These are phyloP conservation scores for Phytopythium boreale DNA, from an alignment of 352 stramenopile genomes.

Conservation along the genomic window DNA sequence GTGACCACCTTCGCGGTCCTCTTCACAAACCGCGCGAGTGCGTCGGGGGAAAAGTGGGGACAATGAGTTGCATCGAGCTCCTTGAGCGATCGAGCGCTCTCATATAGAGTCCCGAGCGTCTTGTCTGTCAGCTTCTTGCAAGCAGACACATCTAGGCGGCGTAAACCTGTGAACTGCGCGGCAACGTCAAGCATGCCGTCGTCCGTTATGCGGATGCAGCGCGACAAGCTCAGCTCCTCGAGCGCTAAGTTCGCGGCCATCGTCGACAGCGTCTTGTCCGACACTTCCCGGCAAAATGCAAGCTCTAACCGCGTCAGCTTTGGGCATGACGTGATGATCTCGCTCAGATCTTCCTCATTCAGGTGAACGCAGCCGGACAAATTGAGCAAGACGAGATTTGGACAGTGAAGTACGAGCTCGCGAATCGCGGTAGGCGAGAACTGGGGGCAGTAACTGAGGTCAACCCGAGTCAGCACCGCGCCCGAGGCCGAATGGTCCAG, in stretches of 20 bases:
- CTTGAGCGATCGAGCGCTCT: slow-evolving; percentile 56
- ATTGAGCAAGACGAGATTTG: slow-evolving; percentile 68
- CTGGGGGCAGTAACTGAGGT: slow-evolving; percentile 80
- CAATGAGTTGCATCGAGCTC: slow-evolving; percentile 83
- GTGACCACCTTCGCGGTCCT: slow-evolving; percentile 50
- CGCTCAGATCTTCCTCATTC: slow-evolving; percentile 59
- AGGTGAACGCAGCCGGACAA: slow-evolving; percentile 80
- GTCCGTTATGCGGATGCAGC: slow-evolving; percentile 83
- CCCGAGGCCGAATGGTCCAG: slow-evolving; percentile 52
- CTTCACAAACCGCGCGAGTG: slow-evolving; percentile 56
- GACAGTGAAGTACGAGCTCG: slow-evolving; percentile 50
- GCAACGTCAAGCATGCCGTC: slow-evolving; percentile 77
- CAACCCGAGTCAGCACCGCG: slow-evolving; percentile 43
- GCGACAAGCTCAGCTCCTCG: slow-evolving; percentile 61
- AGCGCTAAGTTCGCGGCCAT: slow-evolving; percentile 83
- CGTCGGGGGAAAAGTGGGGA: slow-evolving; percentile 45
- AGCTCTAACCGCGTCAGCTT: slow-evolving; percentile 73
- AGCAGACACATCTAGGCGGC: slow-evolving; percentile 62
- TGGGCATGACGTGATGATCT: slow-evolving; percentile 64
- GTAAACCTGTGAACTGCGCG: slow-evolving; percentile 66
- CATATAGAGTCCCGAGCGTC: slow-evolving; percentile 47
- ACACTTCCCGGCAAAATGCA: slow-evolving; percentile 82
- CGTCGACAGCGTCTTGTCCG: slow-evolving; percentile 58
- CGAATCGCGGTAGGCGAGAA: slow-evolving; percentile 56
- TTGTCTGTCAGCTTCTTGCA: slow-evolving; percentile 80